A percentile compares a stretch with the other conserved stretches of the same genome.
Conservation (phyloP, 345 rosid genomes). For the Cardamine chenopodiifolia region DNA sequence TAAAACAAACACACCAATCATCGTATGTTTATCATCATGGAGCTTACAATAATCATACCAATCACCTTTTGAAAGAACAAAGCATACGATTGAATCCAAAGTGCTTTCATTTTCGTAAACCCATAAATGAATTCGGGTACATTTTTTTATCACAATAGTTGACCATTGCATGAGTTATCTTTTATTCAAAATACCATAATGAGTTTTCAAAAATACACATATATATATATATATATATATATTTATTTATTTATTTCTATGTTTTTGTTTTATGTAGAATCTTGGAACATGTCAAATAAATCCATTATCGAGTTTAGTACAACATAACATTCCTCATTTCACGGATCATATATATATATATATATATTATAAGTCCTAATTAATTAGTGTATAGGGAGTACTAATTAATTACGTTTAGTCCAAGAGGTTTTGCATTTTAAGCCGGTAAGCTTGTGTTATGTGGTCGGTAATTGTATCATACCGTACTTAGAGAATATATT, state of each 20-base stretch:
- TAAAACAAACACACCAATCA: background rate
- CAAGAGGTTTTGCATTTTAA: background rate
- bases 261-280: slow-evolving; percentile 5
- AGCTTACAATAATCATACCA: background rate
- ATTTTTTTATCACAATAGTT: slow-evolving; percentile 5
- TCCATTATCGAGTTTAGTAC: slow-evolving; percentile 14
- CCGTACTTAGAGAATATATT: slow-evolving; percentile 32
- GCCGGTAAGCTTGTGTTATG: slow-evolving; percentile 19
- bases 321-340: slow-evolving; percentile 30
- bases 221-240: too few species aligned
- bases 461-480: slow-evolving; percentile 28
- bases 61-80: background rate
- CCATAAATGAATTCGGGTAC: background rate
- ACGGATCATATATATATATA: slow-evolving; percentile 13
- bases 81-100: slow-evolving; percentile 1
- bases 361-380: background rate
- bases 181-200: background rate
- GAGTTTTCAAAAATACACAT: too few species aligned
- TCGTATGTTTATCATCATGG: background rate
- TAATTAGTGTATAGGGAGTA: background rate
- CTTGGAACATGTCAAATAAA: slow-evolving; percentile 31
- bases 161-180: slow-evolving; percentile 15
- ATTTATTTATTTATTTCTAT: too few species aligned
- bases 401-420: background rate
- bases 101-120: background rate